Percentiles rank a stretch among this genome's conserved stretches.
These are phyloP conservation scores for Collybia mongolica DNA, from an alignment of 768 basidiomycete species.

Conservation along the genomic window DNA sequence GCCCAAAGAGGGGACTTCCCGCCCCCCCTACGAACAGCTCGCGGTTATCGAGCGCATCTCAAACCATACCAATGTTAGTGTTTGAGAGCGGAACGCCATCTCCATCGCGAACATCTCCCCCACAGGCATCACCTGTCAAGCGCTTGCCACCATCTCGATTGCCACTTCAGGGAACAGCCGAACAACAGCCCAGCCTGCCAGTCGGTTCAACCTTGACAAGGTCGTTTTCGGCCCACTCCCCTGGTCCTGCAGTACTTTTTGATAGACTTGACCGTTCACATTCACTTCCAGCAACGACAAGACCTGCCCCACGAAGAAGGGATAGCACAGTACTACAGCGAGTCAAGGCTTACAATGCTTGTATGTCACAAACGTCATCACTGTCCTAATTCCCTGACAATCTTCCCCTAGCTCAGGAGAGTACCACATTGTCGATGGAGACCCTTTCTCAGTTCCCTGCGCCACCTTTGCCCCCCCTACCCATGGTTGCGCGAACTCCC, in stretches of 20 bases:
- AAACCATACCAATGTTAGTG: slow-evolving; percentile 3
- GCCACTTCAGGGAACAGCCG: background rate
- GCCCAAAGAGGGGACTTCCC: slow-evolving; percentile 3
- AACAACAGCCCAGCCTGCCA: background rate
- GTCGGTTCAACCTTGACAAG: slow-evolving; percentile 1
- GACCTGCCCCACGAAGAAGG: slow-evolving; percentile 19
- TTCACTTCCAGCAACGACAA: slow-evolving; percentile 6
- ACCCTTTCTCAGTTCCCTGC: slow-evolving; percentile 36
- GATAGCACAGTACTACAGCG: slow-evolving; percentile 37
- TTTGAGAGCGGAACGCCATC: slow-evolving; percentile 1
- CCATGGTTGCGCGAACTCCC: slow-evolving; percentile 22
- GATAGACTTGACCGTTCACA: slow-evolving; percentile 5
- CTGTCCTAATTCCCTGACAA: background rate
- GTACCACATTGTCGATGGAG: slow-evolving; percentile 17
- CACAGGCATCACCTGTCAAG: background rate
- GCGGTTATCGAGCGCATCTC: slow-evolving; percentile 8
- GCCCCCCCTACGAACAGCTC: slow-evolving; percentile 3
- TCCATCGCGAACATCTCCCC: background rate
- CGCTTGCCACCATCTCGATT: background rate
- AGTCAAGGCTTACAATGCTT: slow-evolving; percentile 27
- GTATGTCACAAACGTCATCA: slow-evolving; percentile 6
- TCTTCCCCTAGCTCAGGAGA: slow-evolving; percentile 8
- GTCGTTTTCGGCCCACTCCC: slow-evolving; percentile 4
- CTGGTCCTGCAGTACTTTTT: background rate
- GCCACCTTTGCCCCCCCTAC: slow-evolving; percentile 28